Conservation (phyloP, 1,139 yeast species). For the Debaryomyces udenii region DNA sequence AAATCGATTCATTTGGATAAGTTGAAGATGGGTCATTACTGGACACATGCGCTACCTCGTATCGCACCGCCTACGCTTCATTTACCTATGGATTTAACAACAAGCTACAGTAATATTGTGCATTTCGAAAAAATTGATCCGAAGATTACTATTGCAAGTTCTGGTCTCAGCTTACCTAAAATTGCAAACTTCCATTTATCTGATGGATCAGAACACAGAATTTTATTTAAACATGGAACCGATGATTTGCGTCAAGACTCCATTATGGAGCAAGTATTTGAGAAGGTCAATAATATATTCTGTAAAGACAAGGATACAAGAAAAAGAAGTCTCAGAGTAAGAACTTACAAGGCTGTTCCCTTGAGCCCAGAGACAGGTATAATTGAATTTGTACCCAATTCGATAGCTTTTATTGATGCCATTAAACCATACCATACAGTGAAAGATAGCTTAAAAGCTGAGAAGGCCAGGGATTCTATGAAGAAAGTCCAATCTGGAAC, state of each 20-base stretch:
- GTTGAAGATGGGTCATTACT: conserved; percentile 50
- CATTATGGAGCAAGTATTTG: conserved; percentile 96
- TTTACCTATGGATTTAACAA: conserved; percentile 43
- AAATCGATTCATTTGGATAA: conserved; percentile 39
- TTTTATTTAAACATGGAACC: conserved; percentile 79
- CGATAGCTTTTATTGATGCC: conserved; percentile 71
- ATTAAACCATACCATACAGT: conserved; percentile 59
- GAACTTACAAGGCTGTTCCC: conserved; percentile 91
- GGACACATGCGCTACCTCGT: conserved; percentile 55
- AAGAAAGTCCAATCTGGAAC: conserved; percentile 54
- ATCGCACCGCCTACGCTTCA: conserved; percentile 74
- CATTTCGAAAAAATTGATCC: conserved; percentile 48
- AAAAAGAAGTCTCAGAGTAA: conserved; percentile 57
- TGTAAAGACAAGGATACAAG: conserved; percentile 58
- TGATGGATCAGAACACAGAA: conserved; percentile 59
- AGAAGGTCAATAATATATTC: conserved; percentile 77
- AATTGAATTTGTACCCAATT: conserved; percentile 84
- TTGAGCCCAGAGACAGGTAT: conserved; percentile 86
- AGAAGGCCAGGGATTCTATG: conserved; percentile 70
- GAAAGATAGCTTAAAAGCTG: conserved; percentile 45
- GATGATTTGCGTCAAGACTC: conserved; percentile 96
- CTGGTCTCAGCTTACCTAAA: conserved; percentile 88
- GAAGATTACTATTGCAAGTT: conserved; percentile 61
- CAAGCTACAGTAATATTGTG: conserved; percentile 54
- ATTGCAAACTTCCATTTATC: conserved; percentile 58